Conservation (phyloP, 257 asterid species). For the Solanum bukasovii region DNA sequence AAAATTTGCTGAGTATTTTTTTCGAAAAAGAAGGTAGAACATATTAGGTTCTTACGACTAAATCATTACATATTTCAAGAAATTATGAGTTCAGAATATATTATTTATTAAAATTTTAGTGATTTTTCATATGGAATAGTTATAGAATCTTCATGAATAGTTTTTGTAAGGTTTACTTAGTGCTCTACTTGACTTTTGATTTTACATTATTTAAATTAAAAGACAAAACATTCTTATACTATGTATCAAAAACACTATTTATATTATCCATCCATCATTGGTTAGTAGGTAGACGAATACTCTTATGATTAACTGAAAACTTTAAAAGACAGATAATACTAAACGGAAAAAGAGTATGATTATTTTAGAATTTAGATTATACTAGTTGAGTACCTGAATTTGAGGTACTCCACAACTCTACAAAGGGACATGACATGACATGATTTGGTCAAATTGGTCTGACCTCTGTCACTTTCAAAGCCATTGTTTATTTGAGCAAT, state of each 20-base stretch:
- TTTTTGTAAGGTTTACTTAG: neutral
- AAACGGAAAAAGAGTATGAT: neutral
- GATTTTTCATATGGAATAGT: neutral
- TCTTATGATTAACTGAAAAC: neutral
- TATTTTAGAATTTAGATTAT: neutral
- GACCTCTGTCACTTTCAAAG: neutral
- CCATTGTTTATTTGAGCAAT: neutral
- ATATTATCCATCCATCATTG: neutral
- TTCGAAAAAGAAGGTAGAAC: neutral
- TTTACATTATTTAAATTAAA: neutral
- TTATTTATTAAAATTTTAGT: neutral
- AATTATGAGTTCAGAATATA: neutral
- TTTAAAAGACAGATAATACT: neutral
- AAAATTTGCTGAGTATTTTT: neutral
- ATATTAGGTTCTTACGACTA: neutral
- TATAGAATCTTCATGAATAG: neutral
- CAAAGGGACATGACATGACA: neutral
- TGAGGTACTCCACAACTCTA: neutral
- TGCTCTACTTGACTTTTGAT: neutral
- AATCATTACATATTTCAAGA: neutral
- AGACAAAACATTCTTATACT: neutral
- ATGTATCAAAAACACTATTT: neutral
- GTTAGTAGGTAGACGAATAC: neutral
- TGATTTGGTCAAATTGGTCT: neutral
- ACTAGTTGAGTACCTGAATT: neutral